These are phyloP conservation scores for Phytophthora pseudosyringae DNA, from an alignment of 352 stramenopile species.

Conservation along the genomic window DNA sequence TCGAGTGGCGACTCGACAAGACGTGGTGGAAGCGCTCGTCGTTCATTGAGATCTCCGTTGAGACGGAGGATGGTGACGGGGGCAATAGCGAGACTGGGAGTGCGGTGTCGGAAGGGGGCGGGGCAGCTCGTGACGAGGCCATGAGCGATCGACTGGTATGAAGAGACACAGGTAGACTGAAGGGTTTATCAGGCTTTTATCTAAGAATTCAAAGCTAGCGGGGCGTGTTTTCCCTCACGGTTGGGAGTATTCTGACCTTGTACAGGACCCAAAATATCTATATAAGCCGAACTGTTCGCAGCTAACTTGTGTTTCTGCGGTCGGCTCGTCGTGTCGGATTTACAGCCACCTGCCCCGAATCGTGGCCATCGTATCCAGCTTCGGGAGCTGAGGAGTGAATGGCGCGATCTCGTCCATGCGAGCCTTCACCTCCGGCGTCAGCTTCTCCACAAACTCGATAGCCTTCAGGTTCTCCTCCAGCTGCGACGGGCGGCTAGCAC, in stretches of 20 bases:
- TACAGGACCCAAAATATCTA: no score
- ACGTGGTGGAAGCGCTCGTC: constrained; percentile 76
- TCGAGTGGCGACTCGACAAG: constrained; percentile 73
- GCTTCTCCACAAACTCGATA: constrained; percentile 42
- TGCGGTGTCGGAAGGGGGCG: background rate
- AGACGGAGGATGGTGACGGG: background rate
- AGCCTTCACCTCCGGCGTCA: constrained; percentile 60
- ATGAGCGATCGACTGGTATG: constrained; percentile 26
- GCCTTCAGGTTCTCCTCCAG: constrained; percentile 38
- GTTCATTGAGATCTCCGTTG: constrained; percentile 65
- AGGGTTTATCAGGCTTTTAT: background rate
- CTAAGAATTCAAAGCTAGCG: background rate
- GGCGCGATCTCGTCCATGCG: constrained; percentile 55
- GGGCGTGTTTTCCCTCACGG: no score
- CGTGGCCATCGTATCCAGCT: constrained; percentile 18
- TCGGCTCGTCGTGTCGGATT: no score
- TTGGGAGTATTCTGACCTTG: no score
- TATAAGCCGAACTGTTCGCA: no score
- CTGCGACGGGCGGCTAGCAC: constrained; percentile 45
- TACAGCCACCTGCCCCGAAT: constrained; percentile 20
- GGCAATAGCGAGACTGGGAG: background rate
- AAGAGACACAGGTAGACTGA: background rate
- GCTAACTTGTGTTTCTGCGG: no score
- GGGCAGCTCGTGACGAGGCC: constrained; percentile 16
- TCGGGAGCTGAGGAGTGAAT: constrained; percentile 14